Percentiles rank a stretch among this genome's conserved stretches.
These are phyloP conservation scores for Nematocida sp. DNA, from an alignment of 371 early-diverging fungal species.

Conservation along the genomic window DNA sequence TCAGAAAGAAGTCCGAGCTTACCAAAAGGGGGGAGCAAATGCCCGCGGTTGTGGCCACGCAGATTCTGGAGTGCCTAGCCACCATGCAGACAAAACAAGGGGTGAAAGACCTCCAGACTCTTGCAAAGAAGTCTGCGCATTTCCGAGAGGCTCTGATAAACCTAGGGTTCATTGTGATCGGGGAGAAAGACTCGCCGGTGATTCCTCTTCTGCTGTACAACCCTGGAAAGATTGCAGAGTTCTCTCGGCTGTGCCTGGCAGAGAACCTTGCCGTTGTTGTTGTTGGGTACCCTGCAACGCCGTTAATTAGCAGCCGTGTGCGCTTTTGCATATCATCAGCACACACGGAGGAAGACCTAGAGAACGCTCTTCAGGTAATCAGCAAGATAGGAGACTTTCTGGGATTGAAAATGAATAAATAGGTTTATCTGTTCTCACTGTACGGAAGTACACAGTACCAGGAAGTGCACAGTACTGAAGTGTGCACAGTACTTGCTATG, in stretches of 20 bases:
- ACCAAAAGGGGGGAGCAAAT: constrained; percentile 84
- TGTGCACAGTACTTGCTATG: no score
- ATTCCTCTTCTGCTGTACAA: constrained; percentile 88
- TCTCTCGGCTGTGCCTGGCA: constrained; percentile 77
- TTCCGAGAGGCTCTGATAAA: constrained; percentile 73
- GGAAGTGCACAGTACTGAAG: no score
- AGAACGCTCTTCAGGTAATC: constrained; percentile 65
- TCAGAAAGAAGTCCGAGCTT: constrained; percentile 74
- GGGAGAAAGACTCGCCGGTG: constrained; percentile 82
- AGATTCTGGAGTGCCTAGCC: constrained; percentile 71
- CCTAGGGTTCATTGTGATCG: constrained; percentile 87
- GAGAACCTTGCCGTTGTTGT: constrained; percentile 90
- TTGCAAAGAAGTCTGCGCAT: constrained; percentile 78
- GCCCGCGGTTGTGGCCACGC: constrained; percentile 78
- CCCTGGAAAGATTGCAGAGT: constrained; percentile 92
- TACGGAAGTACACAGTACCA: no score
- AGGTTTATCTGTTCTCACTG: no score
- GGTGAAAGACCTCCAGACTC: constrained; percentile 70
- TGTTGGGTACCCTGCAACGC: constrained; percentile 92
- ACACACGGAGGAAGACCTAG: constrained; percentile 88
- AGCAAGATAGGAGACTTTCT: constrained; percentile 60
- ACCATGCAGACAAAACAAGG: constrained; percentile 67
- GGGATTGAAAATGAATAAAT: constrained; percentile 56
- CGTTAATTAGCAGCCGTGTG: constrained; percentile 86
- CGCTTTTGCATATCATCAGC: constrained; percentile 89